phyloP scores from a whole-genome alignment of 2,329 filamentous ascomycete genomes.

The Aureobasidium sp. region DNA sequence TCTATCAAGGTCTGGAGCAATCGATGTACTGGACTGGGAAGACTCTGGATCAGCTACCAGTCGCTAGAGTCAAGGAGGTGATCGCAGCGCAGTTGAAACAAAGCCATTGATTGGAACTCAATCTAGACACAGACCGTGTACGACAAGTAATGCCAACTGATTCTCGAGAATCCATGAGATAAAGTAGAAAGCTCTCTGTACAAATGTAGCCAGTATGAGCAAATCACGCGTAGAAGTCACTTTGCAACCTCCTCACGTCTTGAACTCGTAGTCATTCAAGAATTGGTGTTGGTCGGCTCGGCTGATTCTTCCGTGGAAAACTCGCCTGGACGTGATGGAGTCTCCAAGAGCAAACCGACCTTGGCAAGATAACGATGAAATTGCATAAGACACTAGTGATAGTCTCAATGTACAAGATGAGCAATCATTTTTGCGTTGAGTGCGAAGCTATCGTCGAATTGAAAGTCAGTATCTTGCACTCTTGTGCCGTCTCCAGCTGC shows the following conservation, averaged over 20 bases:
- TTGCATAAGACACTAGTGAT: neutral
- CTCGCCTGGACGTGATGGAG: no score
- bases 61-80: conserved; percentile 64
- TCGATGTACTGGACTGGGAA: conserved; percentile 69
- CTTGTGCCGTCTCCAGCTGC: neutral
- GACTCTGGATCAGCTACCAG: conserved; percentile 63
- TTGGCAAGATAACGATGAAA: neutral
- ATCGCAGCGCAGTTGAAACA: conserved; percentile 40
- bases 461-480: neutral
- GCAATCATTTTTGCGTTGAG: neutral
- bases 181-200: no score
- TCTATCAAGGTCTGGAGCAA: conserved; percentile 79
- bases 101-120: neutral
- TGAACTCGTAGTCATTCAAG: no score
- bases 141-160: neutral
- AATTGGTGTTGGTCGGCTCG: no score
- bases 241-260: no score
- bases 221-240: no score
- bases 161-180: no score
- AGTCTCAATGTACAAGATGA: neutral
- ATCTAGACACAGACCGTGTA: neutral
- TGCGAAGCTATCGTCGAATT: neutral
- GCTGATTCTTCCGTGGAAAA: neutral
- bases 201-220: no score
- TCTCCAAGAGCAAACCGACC: neutral